Evolutionary conservation across 805 yeast species (phyloP), one percentile per base, ranked within the genome.

Genomic region (Tetrapisispora arboricola): DNA sequence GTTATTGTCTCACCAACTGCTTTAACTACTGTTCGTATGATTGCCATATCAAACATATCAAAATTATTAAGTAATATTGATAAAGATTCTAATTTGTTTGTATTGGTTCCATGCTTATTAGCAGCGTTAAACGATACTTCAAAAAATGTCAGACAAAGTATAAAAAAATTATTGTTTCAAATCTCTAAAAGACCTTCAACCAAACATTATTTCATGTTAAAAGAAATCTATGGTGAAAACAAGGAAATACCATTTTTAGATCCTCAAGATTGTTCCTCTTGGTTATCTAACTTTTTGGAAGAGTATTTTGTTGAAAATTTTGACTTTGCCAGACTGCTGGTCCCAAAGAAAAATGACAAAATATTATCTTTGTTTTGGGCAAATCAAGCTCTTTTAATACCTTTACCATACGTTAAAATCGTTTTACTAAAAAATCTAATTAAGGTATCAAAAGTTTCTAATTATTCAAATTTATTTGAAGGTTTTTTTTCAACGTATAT

Each of bases 341-440:
- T 68, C 32, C 66, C 65, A 20, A 78, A 79, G 54, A 74, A 71
- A 50, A 76, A 72, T 32, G 80, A 80, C 13, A 71, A 73, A 42
- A 63, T 80, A 6, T 67, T 73, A 34, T 58, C 79, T 40, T 73
- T 87, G 0, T 83, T 79, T 48, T 68, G 85, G 51, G 75, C 81
- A 16, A 76, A 80, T 42, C 92, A 86, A 58, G 82, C 84, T 53
- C 57, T 66, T 29, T 49, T 64, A 8, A 63, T 71, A 19, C 61
- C 74, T 8, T 47, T 78, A 19, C 80, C 83, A 18, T 69, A 62
- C 17, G 66, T 84, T 18, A 83, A 86, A 53, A 59, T 66, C 32
- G 63, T 66, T 22, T 63, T 80, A 3, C 55, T 80, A 44, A 53
- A 60, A n/a, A 49, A 70, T 29, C 57, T 80, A n/a, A 63, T 67